A percentile compares a stretch with the other conserved stretches of the same genome.
These are phyloP conservation scores for Fusarium torulosum DNA, from an alignment of 2,329 filamentous ascomycete species.

Conservation along the genomic window DNA sequence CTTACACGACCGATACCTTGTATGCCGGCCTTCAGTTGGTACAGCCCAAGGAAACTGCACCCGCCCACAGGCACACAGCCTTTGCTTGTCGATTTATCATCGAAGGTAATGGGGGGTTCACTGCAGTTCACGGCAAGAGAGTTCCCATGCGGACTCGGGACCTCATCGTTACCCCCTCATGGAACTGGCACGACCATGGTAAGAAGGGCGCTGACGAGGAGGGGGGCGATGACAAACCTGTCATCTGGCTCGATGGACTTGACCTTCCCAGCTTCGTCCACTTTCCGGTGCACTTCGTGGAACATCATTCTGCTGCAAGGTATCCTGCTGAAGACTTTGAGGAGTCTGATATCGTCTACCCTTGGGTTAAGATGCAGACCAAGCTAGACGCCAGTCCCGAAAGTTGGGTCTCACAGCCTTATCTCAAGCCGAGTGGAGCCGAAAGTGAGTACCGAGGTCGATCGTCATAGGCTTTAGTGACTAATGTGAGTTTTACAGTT, in stretches of 20 bases:
- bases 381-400: conserved; percentile 51
- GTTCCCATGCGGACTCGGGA: conserved; percentile 65
- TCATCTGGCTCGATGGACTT: conserved; percentile 70
- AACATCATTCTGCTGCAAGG: conserved; percentile 60
- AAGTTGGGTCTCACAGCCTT: conserved; percentile 38
- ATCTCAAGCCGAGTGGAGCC: conserved; percentile 50
- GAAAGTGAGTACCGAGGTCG: conserved; percentile 45
- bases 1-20: conserved; percentile 68
- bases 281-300: conserved; percentile 65
- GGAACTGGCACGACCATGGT: conserved; percentile 72
- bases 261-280: conserved; percentile 65
- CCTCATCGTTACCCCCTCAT: conserved; percentile 68
- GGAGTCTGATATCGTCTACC: conserved; percentile 60
- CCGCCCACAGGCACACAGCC: conserved; percentile 66
- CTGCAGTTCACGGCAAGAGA: conserved; percentile 66
- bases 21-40: conserved; percentile 69
- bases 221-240: conserved; percentile 51
- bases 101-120: conserved; percentile 65
- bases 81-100: conserved; percentile 70
- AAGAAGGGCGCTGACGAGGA: conserved; percentile 61
- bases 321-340: conserved; percentile 62
- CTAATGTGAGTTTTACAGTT: background rate
- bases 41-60: conserved; percentile 66
- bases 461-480: no score
- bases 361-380: conserved; percentile 61